phyloP scores from a whole-genome alignment of 1,284 basidiomycete species.

The Ceraceosorus bombacis region DNA sequence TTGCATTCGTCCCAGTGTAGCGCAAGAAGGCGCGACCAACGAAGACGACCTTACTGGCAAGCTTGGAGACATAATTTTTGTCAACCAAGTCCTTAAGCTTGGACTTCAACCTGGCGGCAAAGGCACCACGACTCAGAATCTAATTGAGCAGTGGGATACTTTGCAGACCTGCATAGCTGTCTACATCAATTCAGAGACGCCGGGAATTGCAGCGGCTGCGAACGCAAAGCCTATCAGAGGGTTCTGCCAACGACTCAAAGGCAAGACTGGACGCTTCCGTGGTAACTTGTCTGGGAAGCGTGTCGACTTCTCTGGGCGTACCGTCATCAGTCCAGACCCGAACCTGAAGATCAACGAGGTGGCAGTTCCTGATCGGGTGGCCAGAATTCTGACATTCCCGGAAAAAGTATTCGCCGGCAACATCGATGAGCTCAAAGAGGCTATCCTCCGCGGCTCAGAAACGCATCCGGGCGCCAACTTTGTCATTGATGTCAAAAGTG shows the following conservation, averaged over 20 bases:
- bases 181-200: constrained; percentile 97
- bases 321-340: constrained; percentile 97
- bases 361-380: constrained; percentile 90
- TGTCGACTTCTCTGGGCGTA: constrained; percentile 96
- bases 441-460: constrained; percentile 82
- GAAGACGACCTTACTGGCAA: constrained; percentile 98
- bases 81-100: constrained; percentile 84
- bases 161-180: constrained; percentile 88
- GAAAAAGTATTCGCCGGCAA: constrained; percentile 92
- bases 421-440: constrained; percentile 67
- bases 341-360: constrained; percentile 81
- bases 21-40: constrained; percentile 73
- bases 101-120: constrained; percentile 63
- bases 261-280: constrained; percentile 97
- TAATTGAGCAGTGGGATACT: constrained; percentile 89
- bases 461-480: constrained; percentile 94
- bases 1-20: constrained; percentile 92
- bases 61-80: constrained; percentile 92
- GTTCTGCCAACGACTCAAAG: constrained; percentile 95
- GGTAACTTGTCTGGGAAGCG: constrained; percentile 98
- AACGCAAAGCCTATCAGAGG: constrained; percentile 54
- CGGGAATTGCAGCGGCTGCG: constrained; percentile 55
- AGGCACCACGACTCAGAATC: constrained; percentile 40
- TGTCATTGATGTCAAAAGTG: constrained; percentile 61
- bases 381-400: constrained; percentile 91